Conservation (phyloP, 208 protist genomes). For the Leishmania mexicana region DNA sequence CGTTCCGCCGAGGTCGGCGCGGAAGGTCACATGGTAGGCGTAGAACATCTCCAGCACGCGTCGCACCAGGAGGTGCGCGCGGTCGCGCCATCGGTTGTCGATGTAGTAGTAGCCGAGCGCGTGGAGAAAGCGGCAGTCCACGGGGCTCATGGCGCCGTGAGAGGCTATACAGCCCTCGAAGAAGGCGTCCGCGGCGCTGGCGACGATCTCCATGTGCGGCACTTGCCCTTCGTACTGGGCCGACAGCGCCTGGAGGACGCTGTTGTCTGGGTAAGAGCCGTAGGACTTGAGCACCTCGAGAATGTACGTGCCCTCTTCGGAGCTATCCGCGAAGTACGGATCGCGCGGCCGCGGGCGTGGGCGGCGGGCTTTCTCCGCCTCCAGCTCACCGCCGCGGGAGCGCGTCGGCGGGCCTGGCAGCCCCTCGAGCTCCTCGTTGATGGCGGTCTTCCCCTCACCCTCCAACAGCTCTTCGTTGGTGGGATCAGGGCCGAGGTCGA, state of each 20-base stretch:
- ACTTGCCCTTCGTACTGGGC: slow-evolving; percentile 28
- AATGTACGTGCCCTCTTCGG: slow-evolving; percentile 69
- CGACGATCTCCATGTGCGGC: slow-evolving; percentile 34
- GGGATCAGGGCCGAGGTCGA: slow-evolving; percentile 37
- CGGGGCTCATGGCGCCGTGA: slow-evolving; percentile 38
- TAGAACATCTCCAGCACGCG: slow-evolving; percentile 56
- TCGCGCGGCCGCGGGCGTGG: slow-evolving; percentile 16
- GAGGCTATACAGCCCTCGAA: slow-evolving; percentile 47
- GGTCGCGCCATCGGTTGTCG: slow-evolving; percentile 44
- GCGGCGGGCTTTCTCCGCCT: slow-evolving; percentile 22
- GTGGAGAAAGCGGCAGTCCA: slow-evolving; percentile 46
- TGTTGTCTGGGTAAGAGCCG: slow-evolving; percentile 60
- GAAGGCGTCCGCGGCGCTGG: slow-evolving; percentile 33
- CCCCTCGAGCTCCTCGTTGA: slow-evolving; percentile 20
- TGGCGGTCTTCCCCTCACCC: slow-evolving; percentile 19
- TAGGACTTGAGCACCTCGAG: slow-evolving; percentile 56
- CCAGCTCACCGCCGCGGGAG: slow-evolving; percentile 14
- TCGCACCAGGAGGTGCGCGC: slow-evolving; percentile 44
- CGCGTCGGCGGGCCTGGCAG: background rate
- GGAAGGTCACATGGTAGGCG: slow-evolving; percentile 44
- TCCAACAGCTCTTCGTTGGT: slow-evolving; percentile 42
- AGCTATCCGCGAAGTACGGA: slow-evolving; percentile 36
- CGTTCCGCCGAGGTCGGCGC: slow-evolving; percentile 37
- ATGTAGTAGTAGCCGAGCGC: slow-evolving; percentile 56
- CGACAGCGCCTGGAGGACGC: slow-evolving; percentile 43